Evolutionary conservation across 345 rosid species (phyloP).

Genomic region (Tarenaya hassleriana): DNA sequence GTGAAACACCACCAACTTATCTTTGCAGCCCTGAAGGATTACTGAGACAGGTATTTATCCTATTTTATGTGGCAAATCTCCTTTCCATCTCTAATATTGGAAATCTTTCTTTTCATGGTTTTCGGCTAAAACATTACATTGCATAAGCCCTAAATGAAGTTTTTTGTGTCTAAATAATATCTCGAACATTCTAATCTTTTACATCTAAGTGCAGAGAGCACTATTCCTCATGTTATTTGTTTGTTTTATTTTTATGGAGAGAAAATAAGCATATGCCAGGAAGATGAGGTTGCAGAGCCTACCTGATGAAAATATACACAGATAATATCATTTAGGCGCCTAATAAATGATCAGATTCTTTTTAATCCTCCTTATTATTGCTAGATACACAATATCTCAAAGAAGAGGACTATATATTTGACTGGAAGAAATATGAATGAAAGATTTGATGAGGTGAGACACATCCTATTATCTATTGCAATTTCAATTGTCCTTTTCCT

Average conservation of each 20-base stretch:
- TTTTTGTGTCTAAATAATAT: too few species aligned
- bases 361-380: constrained; percentile 12
- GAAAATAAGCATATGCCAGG: too few species aligned
- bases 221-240: too few species aligned
- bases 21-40: constrained; percentile 70
- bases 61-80: background rate
- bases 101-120: background rate
- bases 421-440: constrained; percentile 58
- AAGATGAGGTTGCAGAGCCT: background rate
- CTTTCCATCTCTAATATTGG: too few species aligned
- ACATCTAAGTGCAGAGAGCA: too few species aligned
- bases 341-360: background rate
- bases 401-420: constrained; percentile 44
- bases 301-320: background rate
- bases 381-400: constrained; percentile 42
- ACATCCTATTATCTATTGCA: background rate
- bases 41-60: constrained; percentile 41
- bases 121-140: background rate
- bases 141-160: too few species aligned
- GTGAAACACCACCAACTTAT: constrained; percentile 51
- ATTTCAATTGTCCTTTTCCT: background rate
- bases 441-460: constrained; percentile 44
- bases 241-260: too few species aligned
- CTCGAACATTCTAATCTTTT: too few species aligned
- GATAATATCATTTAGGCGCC: background rate